Base-by-base conservation (phyloP, 2,329 filamentous ascomycete species). In the Fusarium odoratissimum region DNA sequence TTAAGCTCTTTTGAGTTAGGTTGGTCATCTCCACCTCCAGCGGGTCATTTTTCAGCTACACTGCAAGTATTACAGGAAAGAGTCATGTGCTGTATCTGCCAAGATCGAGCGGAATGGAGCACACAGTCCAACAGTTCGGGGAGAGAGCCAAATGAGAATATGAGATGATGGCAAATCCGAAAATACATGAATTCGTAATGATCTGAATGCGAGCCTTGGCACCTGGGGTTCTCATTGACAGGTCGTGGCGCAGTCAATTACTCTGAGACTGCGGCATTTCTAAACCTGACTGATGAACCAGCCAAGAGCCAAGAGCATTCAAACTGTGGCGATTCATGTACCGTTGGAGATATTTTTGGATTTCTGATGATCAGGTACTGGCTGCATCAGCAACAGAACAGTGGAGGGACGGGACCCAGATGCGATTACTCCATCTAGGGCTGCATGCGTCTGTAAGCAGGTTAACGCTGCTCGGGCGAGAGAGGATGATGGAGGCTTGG, bases 311-410 rank as follows among this genome's bases (percentile, higher is more conserved):
- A 58, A 28, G 42, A 52, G 33, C 30, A 23, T 44, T 17, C 41
- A 40, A 42, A 41, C 31, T 55, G 68, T 65, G 69, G 69, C 69
- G 59, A 58, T 42, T 59, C 28, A 58, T 54, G 35, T 45, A 35
- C 35, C 40, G 31, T 28, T 21, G 48, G 35, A 58, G 54, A 64
- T 73, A 71, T 73, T 73, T 73, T 73, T 73, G 66, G 70, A 58
- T 46, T 49, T 38, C 25, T 57, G 69, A 55, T 69, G 69, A 72
- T 69, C 64, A 49, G 64, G 67, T 62, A 57, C 52, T 63, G 42
- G 41, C 33, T 59, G 38, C 23, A 42, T 51, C 38, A 51, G 48
- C 17, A 25, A 35, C 31, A 25, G n/a, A 19, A 25, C 48, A 41
- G 44, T 67, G 48, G 56, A 68, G 56, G 64, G 65, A 62, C 62